Base-by-base conservation (phyloP, 805 yeast species). In the Candida corydali region DNA sequence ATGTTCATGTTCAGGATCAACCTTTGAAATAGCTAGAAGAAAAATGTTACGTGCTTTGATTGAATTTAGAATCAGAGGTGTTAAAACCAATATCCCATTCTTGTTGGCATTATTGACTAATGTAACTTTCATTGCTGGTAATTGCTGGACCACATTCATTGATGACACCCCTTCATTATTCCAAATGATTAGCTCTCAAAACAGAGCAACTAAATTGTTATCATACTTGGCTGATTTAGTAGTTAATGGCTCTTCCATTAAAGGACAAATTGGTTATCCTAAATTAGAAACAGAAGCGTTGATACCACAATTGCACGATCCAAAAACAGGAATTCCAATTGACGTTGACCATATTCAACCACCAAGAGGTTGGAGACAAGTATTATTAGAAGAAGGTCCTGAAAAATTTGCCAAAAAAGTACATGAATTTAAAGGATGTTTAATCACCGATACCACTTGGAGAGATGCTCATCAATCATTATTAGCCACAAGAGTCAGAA, bases 391-490 rank as follows among this genome's bases (percentile, higher is more conserved):
- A 50, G 71, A 82, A 50, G 98, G 98, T 39, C 95, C 98, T 20
- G 93, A 75, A 37, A 85, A 70, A 22, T 93, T 93, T 57, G 96
- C 97, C 50, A 75, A 81, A 66, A 82, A 86, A 53, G 95, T 93
- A 41, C 80, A 97, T 61, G 62, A 68, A 12, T 80, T 78, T 66
- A 69, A 86, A 37, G 98, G 98, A 54, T 82, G 95, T 48, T 71
- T 93, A 61, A 68, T 93, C 53, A 93, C 94, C 86, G 99, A 93
- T 63, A 93, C 99, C 38, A 93, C 99, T 8, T 93, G 99, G 99
- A 87, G 99, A 80, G 99, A 93, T 65, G 98, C 98, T 25, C 98
- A 93, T 68, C 99, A 93, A 73, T 89, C 97, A 17, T 69, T 93
- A 51, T 74, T 93, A 55, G 99, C 99, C 8, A 93, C 99, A 28